These are phyloP conservation scores for Diutina pseudorugosa DNA, from an alignment of 1,139 yeast species.

Conservation along the genomic window DNA sequence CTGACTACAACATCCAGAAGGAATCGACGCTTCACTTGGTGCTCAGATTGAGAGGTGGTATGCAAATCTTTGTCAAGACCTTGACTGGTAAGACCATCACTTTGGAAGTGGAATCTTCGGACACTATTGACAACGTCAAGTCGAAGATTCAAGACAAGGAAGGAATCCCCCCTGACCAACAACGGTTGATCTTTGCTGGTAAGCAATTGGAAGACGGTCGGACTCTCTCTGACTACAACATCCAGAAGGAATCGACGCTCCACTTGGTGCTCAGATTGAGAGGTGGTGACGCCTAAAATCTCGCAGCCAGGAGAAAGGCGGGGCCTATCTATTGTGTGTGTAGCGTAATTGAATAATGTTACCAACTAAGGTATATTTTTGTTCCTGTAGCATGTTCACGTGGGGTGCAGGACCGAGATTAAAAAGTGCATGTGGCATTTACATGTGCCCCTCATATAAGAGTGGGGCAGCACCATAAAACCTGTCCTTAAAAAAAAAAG, in stretches of 20 bases:
- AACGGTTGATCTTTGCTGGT: conserved; percentile 88
- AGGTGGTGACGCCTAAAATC: conserved; percentile 31
- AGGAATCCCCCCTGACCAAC: conserved; percentile 93
- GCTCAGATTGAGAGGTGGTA: conserved; percentile 73
- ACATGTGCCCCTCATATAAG: not conserved
- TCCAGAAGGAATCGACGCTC: conserved; percentile 60
- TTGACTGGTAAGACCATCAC: conserved; percentile 76
- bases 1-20: conserved; percentile 56
- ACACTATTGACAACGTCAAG: conserved; percentile 90
- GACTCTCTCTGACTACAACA: conserved; percentile 53
- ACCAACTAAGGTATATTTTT: not conserved
- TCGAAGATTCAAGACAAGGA: conserved; percentile 91
- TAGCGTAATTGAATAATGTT: not conserved
- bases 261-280: conserved; percentile 85
- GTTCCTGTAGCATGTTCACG: not conserved
- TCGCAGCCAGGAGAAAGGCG: not conserved
- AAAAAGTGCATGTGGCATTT: not conserved
- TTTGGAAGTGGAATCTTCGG: conserved; percentile 89
- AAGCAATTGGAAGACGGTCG: conserved; percentile 83
- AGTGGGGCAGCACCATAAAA: no score
- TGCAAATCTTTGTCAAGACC: conserved; percentile 41
- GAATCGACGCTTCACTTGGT: conserved; percentile 75
- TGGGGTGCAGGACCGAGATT: not conserved
- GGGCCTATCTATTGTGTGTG: not conserved
- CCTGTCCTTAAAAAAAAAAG: no score